Evolutionary conservation across 1,284 basidiomycete genomes (phyloP).

Genomic region (Rhodotorula sp.): DNA sequence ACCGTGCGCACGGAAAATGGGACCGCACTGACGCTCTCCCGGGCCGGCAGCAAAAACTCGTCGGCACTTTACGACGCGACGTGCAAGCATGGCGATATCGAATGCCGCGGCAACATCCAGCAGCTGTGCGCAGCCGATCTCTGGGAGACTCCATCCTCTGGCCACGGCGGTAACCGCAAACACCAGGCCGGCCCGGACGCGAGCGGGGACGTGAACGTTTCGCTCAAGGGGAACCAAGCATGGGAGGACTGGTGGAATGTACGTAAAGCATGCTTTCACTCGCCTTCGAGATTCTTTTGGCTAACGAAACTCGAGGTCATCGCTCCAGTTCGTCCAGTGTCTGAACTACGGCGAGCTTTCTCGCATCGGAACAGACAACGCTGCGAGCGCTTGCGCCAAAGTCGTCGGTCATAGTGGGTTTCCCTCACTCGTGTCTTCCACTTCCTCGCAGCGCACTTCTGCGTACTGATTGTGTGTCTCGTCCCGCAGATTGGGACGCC

Average conservation of each 20-base stretch:
- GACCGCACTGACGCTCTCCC: no score
- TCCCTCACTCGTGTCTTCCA: no score
- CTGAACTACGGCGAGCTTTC: constrained; percentile 39
- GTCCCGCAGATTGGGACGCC: constrained; percentile 16
- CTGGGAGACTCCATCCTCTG: constrained; percentile 7
- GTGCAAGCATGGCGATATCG: constrained; percentile 44
- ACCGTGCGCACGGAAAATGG: no score
- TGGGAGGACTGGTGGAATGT: constrained; percentile 37
- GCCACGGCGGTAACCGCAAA: background rate
- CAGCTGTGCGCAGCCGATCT: constrained; percentile 41
- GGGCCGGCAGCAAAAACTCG: constrained; percentile 18
- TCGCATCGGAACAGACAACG: constrained; percentile 34
- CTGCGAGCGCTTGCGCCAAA: constrained; percentile 39
- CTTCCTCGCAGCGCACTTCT: background rate
- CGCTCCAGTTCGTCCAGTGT: constrained; percentile 36
- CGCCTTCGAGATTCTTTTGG: background rate
- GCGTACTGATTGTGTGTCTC: background rate
- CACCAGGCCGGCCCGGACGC: background rate
- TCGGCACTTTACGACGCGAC: constrained; percentile 28
- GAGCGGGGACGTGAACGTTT: background rate
- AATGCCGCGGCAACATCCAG: constrained; percentile 44
- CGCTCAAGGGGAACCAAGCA: constrained; percentile 6
- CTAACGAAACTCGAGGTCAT: background rate
- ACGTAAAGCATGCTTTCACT: background rate
- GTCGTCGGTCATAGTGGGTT: constrained; percentile 38